Evolutionary conservation across 1,139 yeast species (phyloP).

Genomic region (Suhomyces chickasaworum): DNA sequence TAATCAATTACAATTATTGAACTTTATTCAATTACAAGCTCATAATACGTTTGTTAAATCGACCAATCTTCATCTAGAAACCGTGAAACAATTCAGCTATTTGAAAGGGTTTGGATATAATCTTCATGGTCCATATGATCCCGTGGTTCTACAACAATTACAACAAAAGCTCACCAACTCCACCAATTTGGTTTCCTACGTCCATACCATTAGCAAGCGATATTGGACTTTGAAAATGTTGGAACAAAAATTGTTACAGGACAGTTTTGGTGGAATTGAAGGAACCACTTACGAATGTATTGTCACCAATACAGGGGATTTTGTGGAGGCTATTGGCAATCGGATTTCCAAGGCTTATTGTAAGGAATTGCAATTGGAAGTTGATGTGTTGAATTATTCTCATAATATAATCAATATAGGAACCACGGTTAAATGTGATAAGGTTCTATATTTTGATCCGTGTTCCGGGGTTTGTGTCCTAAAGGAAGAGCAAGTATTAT

Average conservation of each 20-base stretch:
- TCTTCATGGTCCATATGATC: constrained; percentile 34
- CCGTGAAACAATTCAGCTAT: constrained; percentile 23
- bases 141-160: constrained; percentile 21
- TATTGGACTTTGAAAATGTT: constrained; percentile 31
- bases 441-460: constrained; percentile 40
- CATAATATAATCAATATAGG: constrained; percentile 39
- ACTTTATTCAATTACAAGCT: constrained; percentile 24
- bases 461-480: constrained; percentile 38
- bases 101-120: constrained; percentile 41
- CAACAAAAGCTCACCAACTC: constrained; percentile 22
- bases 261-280: constrained; percentile 4
- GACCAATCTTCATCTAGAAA: constrained; percentile 13
- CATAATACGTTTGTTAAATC: constrained; percentile 12
- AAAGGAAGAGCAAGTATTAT: constrained; percentile 10
- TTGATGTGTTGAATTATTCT: constrained; percentile 34
- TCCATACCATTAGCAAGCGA: constrained; percentile 21
- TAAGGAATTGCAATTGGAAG: constrained; percentile 47
- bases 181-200: constrained; percentile 16
- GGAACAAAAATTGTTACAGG: constrained; percentile 22
- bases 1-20: constrained; percentile 45
- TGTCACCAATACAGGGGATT: constrained; percentile 29
- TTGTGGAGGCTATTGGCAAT: constrained; percentile 13
- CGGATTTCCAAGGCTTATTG: constrained; percentile 40
- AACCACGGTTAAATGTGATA: constrained; percentile 41
- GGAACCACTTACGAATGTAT: constrained; percentile 26